Base-by-base conservation (phyloP, 2,329 filamentous ascomycete species). In the Aquanectria penicillioides region DNA sequence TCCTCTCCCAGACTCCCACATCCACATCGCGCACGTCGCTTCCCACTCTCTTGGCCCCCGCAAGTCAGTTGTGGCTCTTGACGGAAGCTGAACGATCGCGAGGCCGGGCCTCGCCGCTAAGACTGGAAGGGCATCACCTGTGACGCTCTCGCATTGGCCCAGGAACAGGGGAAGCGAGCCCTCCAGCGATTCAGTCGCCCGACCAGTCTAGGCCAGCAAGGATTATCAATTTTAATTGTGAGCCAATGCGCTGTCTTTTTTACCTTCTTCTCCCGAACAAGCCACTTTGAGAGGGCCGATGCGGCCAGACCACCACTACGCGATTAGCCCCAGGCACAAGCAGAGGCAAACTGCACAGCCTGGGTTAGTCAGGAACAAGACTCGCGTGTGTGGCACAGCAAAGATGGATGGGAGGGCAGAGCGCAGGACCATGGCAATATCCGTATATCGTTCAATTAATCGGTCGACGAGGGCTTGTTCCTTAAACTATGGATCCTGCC, bases 51-150 rank as follows among this genome's bases (percentile, higher is more conserved):
- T 48, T 51, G 46, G 53, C 37, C 56, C 49, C 59, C 38, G 25
- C 57, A 33, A 53, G 28, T 65, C 64, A 68, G 66, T 64, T 69
- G 66, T 69, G 66, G 66, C 66, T 62, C 59, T 31, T 29, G 41
- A 23, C 37, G 47, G 36, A 55, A 52, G 38, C 51, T 31, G 57
- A 56, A 34, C 57, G 40, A 50, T 52, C 52, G 43, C 38, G 33
- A 56, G 47, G 29, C 53, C 51, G 22, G 49, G 37, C 46, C 15
- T 34, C 31, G 31, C 57, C 57, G 64, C 67, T 67, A 69, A 57
- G 57, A 48, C 55, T 22, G 17, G 38, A 20, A 17, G 13, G 36
- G 36, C 36, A 54, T 29, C 22, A 43, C 22, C 8, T 25, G 26
- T 23, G 26, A 22, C 11, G 26, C 49, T 37, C 38, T 34, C 20